phyloP scores from a whole-genome alignment of 768 basidiomycete genomes.

The Podaxis sp. region DNA sequence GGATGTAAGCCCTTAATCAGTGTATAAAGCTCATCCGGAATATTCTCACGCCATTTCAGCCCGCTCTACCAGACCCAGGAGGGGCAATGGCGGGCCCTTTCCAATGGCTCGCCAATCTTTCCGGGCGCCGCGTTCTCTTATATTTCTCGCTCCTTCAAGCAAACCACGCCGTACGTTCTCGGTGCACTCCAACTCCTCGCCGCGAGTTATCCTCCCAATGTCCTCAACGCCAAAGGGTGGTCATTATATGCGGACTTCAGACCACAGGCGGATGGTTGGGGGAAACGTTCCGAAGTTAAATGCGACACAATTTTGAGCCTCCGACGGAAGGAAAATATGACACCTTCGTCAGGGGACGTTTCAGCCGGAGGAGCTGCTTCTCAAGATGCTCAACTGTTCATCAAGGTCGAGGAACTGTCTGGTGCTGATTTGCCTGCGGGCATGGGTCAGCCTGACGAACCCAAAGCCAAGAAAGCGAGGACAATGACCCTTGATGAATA shows the following conservation, averaged over 20 bases:
- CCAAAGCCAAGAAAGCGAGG: constrained; percentile 40
- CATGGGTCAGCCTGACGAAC: constrained; percentile 22
- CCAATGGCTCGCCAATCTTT: constrained; percentile 62
- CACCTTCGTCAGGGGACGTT: background rate
- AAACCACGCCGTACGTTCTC: constrained; percentile 73
- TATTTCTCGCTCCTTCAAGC: constrained; percentile 74
- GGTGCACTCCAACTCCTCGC: constrained; percentile 76
- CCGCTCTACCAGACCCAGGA: constrained; percentile 73
- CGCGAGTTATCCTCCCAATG: constrained; percentile 51
- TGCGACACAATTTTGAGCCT: constrained; percentile 68
- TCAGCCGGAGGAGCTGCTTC: background rate
- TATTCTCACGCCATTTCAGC: constrained; percentile 35
- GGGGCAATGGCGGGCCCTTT: constrained; percentile 81
- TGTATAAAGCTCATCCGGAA: background rate
- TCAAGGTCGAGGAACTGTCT: background rate
- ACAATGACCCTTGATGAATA: constrained; percentile 47
- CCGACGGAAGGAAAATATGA: background rate
- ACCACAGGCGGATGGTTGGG: constrained; percentile 82
- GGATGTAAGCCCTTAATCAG: constrained; percentile 19
- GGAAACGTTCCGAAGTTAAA: constrained; percentile 70
- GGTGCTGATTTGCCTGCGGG: constrained; percentile 12
- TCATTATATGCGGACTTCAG: constrained; percentile 85
- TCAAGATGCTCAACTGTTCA: background rate
- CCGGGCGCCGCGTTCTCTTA: constrained; percentile 83
- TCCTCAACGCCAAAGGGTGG: constrained; percentile 70